These are phyloP conservation scores for Malassezia arunalokei DNA, from an alignment of 1,284 basidiomycete species.

Conservation along the genomic window DNA sequence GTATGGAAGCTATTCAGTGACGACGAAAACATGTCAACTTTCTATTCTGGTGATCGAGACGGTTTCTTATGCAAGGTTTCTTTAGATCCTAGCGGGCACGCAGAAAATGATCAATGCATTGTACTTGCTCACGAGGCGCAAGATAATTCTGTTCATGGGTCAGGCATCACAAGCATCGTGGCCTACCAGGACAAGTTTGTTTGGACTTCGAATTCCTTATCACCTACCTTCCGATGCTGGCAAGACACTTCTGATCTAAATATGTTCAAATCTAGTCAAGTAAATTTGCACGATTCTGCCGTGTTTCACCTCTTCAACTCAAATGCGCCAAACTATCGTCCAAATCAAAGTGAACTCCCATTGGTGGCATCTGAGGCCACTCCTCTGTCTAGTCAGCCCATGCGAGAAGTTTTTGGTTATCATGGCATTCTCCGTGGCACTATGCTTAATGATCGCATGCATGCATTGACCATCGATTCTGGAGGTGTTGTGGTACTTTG, in stretches of 20 bases:
- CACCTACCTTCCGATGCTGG: constrained; percentile 64
- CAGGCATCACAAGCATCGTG: constrained; percentile 69
- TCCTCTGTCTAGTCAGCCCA: constrained; percentile 56
- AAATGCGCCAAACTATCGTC: not conserved
- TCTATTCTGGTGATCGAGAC: constrained; percentile 88
- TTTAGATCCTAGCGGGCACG: constrained; percentile 64
- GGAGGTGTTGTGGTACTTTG: constrained; percentile 71
- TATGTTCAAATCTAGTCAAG: not conserved
- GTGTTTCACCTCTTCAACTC: not conserved
- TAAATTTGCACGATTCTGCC: not conserved
- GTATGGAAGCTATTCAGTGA: constrained; percentile 85
- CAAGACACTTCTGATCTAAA: constrained; percentile 48
- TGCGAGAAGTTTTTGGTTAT: constrained; percentile 63
- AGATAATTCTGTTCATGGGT: constrained; percentile 47
- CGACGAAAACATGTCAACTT: constrained; percentile 75
- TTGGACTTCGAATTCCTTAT: constrained; percentile 79
- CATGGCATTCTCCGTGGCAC: constrained; percentile 71
- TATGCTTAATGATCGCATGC: constrained; percentile 77
- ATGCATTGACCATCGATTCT: constrained; percentile 81
- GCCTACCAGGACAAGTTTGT: constrained; percentile 72
- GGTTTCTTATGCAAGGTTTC: constrained; percentile 83
- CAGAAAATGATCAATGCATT: constrained; percentile 77
- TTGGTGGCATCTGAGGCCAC: constrained; percentile 53
- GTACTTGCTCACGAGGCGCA: constrained; percentile 51
- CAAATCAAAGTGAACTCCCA: not conserved